Base-by-base conservation (phyloP, 331 rosid species). In the Pyracantha coccinea region DNA sequence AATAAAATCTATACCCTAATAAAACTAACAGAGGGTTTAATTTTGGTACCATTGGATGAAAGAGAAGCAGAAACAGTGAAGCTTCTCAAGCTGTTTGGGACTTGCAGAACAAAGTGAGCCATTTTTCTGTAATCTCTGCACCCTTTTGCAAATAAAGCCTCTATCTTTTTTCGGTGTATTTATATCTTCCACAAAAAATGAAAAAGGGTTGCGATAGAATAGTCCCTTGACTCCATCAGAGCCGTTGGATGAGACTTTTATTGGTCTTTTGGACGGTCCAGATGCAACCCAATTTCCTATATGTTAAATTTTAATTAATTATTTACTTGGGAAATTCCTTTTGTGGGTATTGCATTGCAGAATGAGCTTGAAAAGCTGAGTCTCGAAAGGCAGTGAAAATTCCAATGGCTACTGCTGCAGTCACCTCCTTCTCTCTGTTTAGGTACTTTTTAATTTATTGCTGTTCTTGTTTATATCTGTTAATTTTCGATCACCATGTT, bases 51-150 rank as follows among this genome's bases (percentile, higher is more conserved):
- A 24, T 88, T 93, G 38, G 93, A 80, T 3, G 93, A 86, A 82
- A 92, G 88, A 69, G 80, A 88, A 79, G 99, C 93, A 62, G 80
- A 90, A 75, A 80, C 84, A 52, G 89, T 61, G 86, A 92, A 86
- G 82, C 69, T 83, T 80, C 90, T 88, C 77, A 85, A 77, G 41
- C 79, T 78, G 79, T n/a, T 79, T 72, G 99, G 99, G n/a, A 87
- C 72, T 53, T 71, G 88, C 52, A 90, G 75, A 78, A 86, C 74
- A 75, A 94, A 91, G 79, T 74, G 85, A 45, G 89, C 90, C 97
- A 91, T 83, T 84, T 75, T 72, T 25, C 6, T 61, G 47, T 10
- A 41, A 10, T 28, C 15, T 21, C n/a, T 62, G 16, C 0, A 1
- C 47, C 47, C 47, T 52, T 66, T n/a, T 73, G 13, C 33, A 15